A percentile compares a stretch with the other conserved stretches of the same genome.
Evolutionary conservation across 2,329 filamentous ascomycete species (phyloP).

Genomic region (Arthrobotrys entomopaga): DNA sequence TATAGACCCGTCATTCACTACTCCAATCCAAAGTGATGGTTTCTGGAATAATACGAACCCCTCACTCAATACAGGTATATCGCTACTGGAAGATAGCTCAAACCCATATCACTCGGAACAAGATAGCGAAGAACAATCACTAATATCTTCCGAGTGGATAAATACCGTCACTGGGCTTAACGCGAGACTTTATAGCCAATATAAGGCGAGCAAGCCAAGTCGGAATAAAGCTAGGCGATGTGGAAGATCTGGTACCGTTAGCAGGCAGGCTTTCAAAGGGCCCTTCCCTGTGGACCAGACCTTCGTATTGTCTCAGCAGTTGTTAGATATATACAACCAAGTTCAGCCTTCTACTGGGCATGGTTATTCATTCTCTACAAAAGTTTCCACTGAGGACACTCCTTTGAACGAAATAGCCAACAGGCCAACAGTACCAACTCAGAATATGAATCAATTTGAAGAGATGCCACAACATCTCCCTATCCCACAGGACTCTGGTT

Average conservation of each 20-base stretch:
- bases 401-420: neutral
- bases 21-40: too few species aligned
- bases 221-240: neutral
- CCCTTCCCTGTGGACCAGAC: conserved; percentile 9
- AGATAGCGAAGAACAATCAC: neutral
- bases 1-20: too few species aligned
- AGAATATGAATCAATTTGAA: neutral
- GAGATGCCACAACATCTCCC: conserved; percentile 8
- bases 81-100: too few species aligned
- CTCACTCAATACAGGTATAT: too few species aligned
- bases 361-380: neutral
- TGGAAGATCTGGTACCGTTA: neutral
- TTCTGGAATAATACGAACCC: too few species aligned
- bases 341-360: neutral
- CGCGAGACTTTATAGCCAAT: conserved; percentile 10
- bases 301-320: conserved; percentile 21
- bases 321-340: conserved; percentile 16
- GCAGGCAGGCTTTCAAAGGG: neutral
- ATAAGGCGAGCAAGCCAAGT: neutral
- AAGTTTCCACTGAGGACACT: neutral
- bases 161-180: conserved; percentile 15
- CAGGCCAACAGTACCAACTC: neutral
- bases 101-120: too few species aligned
- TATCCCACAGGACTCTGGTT: conserved; percentile 10
- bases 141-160: conserved; percentile 7